Evolutionary conservation across 2,329 filamentous ascomycete species (phyloP).

Genomic region (Fusarium sterilihyphosum): DNA sequence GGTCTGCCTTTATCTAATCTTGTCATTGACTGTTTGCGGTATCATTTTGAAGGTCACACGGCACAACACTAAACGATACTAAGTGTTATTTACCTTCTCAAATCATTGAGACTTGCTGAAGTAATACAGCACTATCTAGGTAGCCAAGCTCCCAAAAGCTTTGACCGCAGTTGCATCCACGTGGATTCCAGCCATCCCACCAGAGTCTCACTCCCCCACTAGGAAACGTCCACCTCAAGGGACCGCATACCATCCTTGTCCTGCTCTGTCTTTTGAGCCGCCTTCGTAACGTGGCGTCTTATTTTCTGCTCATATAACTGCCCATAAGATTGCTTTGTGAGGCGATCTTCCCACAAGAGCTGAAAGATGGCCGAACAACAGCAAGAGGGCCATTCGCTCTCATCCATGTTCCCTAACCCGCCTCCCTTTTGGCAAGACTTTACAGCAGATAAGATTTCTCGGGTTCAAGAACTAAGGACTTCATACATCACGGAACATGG

Average conservation of each 20-base stretch:
- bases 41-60: not conserved
- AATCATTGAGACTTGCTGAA: not conserved
- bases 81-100: not conserved
- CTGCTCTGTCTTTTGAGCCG: not conserved
- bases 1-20: slow-evolving; percentile 1
- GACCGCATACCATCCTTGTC: slow-evolving; percentile 3
- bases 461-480: slow-evolving; percentile 57
- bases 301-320: not conserved
- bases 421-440: slow-evolving; percentile 93
- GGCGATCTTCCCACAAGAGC: slow-evolving; percentile 19
- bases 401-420: slow-evolving; percentile 83
- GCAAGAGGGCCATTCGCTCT: slow-evolving; percentile 58
- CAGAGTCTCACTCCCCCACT: slow-evolving; percentile 30
- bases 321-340: slow-evolving; percentile 5
- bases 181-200: slow-evolving; percentile 20
- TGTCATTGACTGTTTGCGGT: not conserved
- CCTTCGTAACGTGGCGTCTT: not conserved
- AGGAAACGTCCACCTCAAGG: slow-evolving; percentile 15
- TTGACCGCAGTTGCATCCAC: slow-evolving; percentile 23
- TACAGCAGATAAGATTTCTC: slow-evolving; percentile 76
- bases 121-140: not conserved
- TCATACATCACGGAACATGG: slow-evolving; percentile 49
- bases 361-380: slow-evolving; percentile 68
- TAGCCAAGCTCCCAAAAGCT: not conserved
- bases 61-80: not conserved